A percentile compares a stretch with the other conserved stretches of the same genome.
Conservation (phyloP, 805 yeast species). For the Yarrowia sp. region DNA sequence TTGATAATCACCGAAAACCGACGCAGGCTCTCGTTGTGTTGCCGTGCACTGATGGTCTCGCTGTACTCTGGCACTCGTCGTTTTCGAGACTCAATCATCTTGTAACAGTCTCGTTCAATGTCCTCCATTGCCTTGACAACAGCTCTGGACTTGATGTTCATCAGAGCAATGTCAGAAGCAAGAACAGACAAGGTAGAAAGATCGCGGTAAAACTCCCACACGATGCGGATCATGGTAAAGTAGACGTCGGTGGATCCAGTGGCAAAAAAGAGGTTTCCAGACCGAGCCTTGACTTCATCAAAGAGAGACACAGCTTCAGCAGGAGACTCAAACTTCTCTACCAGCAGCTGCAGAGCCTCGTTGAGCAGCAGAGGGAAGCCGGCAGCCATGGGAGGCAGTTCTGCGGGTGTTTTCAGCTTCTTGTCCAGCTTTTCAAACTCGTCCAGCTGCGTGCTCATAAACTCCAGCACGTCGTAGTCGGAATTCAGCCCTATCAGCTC, state of each 20-base stretch:
- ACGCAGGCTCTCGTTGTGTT: background rate
- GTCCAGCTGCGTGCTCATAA: background rate
- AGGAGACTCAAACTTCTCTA: conserved; percentile 34
- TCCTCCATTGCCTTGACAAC: background rate
- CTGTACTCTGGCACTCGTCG: background rate
- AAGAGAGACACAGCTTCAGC: conserved; percentile 41
- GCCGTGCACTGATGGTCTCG: background rate
- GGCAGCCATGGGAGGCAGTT: conserved; percentile 25
- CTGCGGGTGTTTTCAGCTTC: background rate
- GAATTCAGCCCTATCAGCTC: background rate
- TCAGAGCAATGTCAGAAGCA: background rate
- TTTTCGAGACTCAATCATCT: background rate
- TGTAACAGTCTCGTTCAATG: background rate
- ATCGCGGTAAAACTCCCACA: conserved; percentile 44
- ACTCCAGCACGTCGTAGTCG: conserved; percentile 2
- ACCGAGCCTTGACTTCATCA: conserved; percentile 37
- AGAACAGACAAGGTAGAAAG: conserved; percentile 26
- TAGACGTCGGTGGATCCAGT: conserved; percentile 43
- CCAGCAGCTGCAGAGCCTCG: conserved; percentile 30
- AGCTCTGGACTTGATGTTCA: conserved; percentile 2
- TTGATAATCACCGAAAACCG: background rate
- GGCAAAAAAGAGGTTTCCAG: conserved; percentile 40
- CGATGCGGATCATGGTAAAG: conserved; percentile 39
- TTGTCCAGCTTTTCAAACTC: background rate
- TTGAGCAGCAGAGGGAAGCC: conserved; percentile 29